phyloP scores from a whole-genome alignment of 2,329 filamentous ascomycete genomes.

The Onygenales sp. region DNA sequence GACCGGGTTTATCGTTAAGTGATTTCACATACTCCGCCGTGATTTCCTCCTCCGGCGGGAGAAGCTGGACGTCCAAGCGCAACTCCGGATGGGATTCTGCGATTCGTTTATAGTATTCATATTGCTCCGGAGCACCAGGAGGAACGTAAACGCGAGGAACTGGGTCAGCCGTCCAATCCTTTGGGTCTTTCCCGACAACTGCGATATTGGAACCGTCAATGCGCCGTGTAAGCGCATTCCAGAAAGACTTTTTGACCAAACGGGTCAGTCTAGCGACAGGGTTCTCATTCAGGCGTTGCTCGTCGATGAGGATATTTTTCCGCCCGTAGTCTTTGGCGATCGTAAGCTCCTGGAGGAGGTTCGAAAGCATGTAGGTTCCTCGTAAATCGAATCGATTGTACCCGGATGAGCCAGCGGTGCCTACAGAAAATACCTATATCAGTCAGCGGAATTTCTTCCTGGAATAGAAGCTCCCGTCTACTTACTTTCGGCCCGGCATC shows the following conservation, averaged over 20 bases:
- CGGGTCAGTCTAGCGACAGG: conserved; percentile 80
- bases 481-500: conserved; percentile 81
- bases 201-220: conserved; percentile 78
- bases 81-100: conserved; percentile 72
- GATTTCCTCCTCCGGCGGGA: conserved; percentile 55
- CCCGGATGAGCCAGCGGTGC: conserved; percentile 77
- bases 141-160: conserved; percentile 89
- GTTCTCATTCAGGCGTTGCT: conserved; percentile 87
- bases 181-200: conserved; percentile 77
- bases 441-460: conserved; percentile 17
- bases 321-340: conserved; percentile 85
- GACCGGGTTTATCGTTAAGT: conserved; percentile 77
- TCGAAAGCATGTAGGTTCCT: conserved; percentile 95
- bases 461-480: background rate
- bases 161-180: conserved; percentile 89
- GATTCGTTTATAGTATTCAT: conserved; percentile 77
- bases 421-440: conserved; percentile 63
- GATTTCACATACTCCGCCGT: conserved; percentile 72
- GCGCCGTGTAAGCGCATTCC: conserved; percentile 78
- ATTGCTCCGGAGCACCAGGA: conserved; percentile 71
- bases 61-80: conserved; percentile 72
- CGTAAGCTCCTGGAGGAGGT: conserved; percentile 87
- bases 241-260: conserved; percentile 82
- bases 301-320: conserved; percentile 82
- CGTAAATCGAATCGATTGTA: conserved; percentile 83